A percentile compares a stretch with the other conserved stretches of the same genome.
phyloP scores from a whole-genome alignment of 306 rosid species.

The Dryas drummondii region DNA sequence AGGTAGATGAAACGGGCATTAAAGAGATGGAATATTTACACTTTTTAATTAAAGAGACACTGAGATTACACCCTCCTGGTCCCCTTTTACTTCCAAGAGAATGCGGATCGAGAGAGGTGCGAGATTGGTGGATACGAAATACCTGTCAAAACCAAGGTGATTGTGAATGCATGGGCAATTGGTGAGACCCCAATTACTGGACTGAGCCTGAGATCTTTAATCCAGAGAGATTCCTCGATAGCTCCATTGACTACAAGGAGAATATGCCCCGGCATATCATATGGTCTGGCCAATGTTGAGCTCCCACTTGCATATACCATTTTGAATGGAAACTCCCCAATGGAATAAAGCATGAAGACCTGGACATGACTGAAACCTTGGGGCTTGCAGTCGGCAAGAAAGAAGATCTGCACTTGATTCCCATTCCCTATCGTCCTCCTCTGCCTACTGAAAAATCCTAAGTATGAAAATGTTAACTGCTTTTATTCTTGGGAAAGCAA shows the following conservation, averaged over 20 bases:
- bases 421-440: slow-evolving; percentile 17
- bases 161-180: slow-evolving; percentile 32
- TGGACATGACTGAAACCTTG: slow-evolving; percentile 26
- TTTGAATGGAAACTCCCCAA: slow-evolving; percentile 24
- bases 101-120: slow-evolving; percentile 10
- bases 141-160: slow-evolving; percentile 27
- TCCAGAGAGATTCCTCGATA: slow-evolving; percentile 30
- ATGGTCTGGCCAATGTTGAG: slow-evolving; percentile 21
- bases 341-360: slow-evolving; percentile 11
- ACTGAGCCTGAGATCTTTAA: slow-evolving; percentile 22
- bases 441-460: neutral
- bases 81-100: slow-evolving; percentile 25
- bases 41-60: slow-evolving; percentile 13
- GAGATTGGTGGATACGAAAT: slow-evolving; percentile 24
- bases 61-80: slow-evolving; percentile 27
- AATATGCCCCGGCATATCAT: slow-evolving; percentile 16
- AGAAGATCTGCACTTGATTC: slow-evolving; percentile 13
- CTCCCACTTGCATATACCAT: slow-evolving; percentile 27
- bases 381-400: neutral
- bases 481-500: neutral
- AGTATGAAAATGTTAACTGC: neutral
- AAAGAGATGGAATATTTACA: slow-evolving; percentile 22
- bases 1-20: slow-evolving; percentile 7
- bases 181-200: slow-evolving; percentile 28
- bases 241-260: slow-evolving; percentile 24